Evolutionary conservation across 257 asterid genomes (phyloP).

Genomic region (Solanum paucissectum): DNA sequence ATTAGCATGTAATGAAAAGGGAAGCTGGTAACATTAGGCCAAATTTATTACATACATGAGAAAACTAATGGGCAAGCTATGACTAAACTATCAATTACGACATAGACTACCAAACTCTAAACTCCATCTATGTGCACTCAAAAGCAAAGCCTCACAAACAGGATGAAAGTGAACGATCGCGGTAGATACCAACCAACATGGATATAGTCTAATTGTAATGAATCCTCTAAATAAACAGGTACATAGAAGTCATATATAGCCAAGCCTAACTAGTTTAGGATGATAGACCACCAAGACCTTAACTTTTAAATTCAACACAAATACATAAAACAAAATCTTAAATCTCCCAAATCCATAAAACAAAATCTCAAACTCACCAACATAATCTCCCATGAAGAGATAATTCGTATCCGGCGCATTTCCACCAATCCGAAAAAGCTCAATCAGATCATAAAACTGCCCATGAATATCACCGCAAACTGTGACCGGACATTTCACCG

Average conservation of each 20-base stretch:
- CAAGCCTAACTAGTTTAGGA: not conserved
- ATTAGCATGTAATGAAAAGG: not conserved
- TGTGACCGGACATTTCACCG: slow-evolving; percentile 87
- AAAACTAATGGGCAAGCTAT: not conserved
- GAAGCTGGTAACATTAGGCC: not conserved
- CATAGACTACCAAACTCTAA: not conserved
- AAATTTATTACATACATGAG: not conserved
- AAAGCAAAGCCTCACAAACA: not conserved
- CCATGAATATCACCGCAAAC: slow-evolving; percentile 93
- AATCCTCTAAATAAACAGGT: not conserved
- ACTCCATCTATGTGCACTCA: not conserved
- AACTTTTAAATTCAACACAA: not conserved
- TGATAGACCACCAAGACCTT: not conserved
- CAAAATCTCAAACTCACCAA: slow-evolving; percentile 43
- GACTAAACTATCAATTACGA: not conserved
- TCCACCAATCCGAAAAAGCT: slow-evolving; percentile 86
- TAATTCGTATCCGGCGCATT: slow-evolving; percentile 83
- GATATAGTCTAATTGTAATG: not conserved
- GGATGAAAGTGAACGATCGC: not conserved
- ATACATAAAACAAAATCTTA: not conserved
- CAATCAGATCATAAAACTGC: slow-evolving; percentile 83
- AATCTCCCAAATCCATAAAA: not conserved
- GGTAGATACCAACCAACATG: no score
- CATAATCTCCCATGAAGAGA: slow-evolving; percentile 94
- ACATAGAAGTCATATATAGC: not conserved